Base-by-base conservation (phyloP, 108 stramenopile genomes). In the Fragilaria radians region DNA sequence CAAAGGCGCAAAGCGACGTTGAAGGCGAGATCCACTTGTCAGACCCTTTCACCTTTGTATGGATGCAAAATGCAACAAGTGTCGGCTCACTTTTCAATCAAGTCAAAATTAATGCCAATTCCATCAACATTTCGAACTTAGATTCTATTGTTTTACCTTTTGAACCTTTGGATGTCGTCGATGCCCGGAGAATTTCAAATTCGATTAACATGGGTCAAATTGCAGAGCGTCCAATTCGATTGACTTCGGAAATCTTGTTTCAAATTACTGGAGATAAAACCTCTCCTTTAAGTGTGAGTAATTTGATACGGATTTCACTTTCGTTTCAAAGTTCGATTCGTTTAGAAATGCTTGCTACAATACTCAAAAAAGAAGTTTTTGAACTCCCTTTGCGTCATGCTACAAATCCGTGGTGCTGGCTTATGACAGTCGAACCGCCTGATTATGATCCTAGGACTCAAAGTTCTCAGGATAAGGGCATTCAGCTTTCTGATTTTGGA, bases 371-470 rank as follows among this genome's bases (percentile, higher is more conserved):
- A 9, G 25, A 69, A 1, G 59, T 88, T 2, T 52, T 80, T 21
- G 48, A 64, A 21, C 84, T 88, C 53, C 83, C 83, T 1, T 52
- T 88, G 11, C 66, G 70, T 29, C 83, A 83, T 54, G n/a, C 82
- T 5, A 50, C 71, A 34, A 76, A 82, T 53, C 18, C 72, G 2
- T 25, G 83, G 27, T 88, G 86, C 48, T 88, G 83, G 83, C 62
- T 88, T 14, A 52, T 79, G 28, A 76, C 74, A 9, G 27, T 84
- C 18, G 66, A 65, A 4, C 54, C 71, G 0, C 82, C 86, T 4
- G 57, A 56, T 7, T 48, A 75, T 14, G 67, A 48, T 62, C 31
- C 48, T 52, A 54, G 71, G 56, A 42, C 73, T 65, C 23, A 61
- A 61, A 11, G 23, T 34, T 46, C 55, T n/a, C 17, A 46, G 48